These are phyloP conservation scores for Tuber indicum DNA, from an alignment of 495 filamentous ascomycete genomes.

Conservation along the genomic window DNA sequence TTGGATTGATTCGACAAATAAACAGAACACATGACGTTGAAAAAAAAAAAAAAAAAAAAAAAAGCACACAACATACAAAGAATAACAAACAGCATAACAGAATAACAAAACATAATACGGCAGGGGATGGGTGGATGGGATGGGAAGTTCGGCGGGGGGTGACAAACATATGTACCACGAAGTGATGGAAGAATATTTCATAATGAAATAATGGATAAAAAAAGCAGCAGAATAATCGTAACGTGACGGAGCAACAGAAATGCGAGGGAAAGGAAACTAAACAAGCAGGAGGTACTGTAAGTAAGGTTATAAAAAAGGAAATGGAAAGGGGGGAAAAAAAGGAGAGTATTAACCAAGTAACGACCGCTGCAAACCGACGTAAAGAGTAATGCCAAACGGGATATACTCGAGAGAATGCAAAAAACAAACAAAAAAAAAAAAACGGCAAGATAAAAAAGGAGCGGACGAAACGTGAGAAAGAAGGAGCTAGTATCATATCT, in stretches of 20 bases:
- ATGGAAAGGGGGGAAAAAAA: background rate
- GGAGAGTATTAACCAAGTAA: background rate
- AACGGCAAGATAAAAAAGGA: conserved; percentile 4
- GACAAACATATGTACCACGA: conserved; percentile 4
- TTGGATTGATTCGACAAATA: conserved; percentile 6
- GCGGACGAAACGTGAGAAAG: conserved; percentile 6
- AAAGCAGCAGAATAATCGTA: background rate
- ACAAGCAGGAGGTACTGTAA: background rate
- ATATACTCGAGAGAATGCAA: conserved; percentile 17
- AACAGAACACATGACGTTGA: background rate
- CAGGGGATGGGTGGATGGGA: background rate
- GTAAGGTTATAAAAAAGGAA: background rate
- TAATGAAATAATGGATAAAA: background rate
- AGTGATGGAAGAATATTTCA: background rate
- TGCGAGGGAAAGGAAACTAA: background rate
- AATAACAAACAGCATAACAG: conserved; percentile 3
- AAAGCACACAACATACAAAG: conserved; percentile 5
- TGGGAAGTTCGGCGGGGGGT: background rate
- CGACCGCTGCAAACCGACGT: background rate
- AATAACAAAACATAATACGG: conserved; percentile 6
- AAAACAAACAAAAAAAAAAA: conserved; percentile 16
- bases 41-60: background rate
- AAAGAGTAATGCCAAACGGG: conserved; percentile 9
- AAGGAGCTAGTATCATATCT: conserved; percentile 17
- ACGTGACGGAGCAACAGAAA: background rate